Base-by-base conservation (phyloP, 2,329 filamentous ascomycete species). In the Colletotrichum gigasporum region DNA sequence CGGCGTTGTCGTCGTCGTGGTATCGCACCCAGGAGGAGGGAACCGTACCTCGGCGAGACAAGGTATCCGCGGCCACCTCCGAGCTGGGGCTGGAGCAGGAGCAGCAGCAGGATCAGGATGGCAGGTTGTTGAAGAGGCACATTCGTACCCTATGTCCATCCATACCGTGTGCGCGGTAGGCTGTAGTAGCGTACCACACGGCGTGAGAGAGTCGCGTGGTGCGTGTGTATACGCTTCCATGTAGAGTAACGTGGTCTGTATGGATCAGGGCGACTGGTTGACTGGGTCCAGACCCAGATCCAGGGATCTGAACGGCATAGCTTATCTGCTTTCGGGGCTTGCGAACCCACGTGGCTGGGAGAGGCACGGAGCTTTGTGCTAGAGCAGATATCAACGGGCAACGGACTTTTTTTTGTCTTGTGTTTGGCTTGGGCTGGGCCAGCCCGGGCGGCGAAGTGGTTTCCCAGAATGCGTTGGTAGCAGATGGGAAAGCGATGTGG, bases 381-480 rank as follows among this genome's bases (percentile, higher is more conserved):
- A 47, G 47, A 54, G 56, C 32, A 54, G 26, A 63, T 54, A 63
- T 48, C 55, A 63, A 60, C 61, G 55, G 61, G 61, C 55, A 54
- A 47, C 41, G 26, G 41, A 53, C 55, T 20, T 52, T 53, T 52
- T 63, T 44, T 63, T 62, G 58, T n/a, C n/a, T n/a, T n/a, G 51
- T 56, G 24, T 47, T 28, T 50, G 47, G 60, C 60, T 53, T 52
- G 9, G 55, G 24, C 48, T 42, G 52, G 61, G 8, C 47, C 47
- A 42, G 60, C 30, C 55, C 32, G 26, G 18, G 50, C 26, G 18
- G 26, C 60, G 55, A 48, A 34, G 12, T 41, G 30, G 35, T 63
- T 60, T 52, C 55, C 61, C 22, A 51, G 57, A 59, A 18, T 9
- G 60, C 18, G 8, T n/a, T 53, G 55, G 54, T 26, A 39, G 24